These are phyloP conservation scores for Macrocystidia cucumis DNA, from an alignment of 1,284 basidiomycete species.

Conservation along the genomic window DNA sequence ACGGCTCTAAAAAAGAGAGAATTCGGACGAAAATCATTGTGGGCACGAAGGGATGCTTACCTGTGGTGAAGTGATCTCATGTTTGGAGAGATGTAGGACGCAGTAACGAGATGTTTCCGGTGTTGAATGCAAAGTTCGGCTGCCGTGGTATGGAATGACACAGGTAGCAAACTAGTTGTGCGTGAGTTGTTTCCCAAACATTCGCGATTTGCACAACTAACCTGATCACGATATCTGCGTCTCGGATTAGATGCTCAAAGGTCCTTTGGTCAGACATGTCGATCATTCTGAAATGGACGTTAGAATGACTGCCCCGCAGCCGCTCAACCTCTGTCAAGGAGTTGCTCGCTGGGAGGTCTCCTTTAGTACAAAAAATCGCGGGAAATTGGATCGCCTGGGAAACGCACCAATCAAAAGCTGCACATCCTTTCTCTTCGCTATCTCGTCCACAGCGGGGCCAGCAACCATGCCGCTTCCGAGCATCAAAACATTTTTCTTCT, in stretches of 20 bases:
- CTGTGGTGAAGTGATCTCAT: conserved; percentile 66
- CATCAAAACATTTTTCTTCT: conserved; percentile 70
- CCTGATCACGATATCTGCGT: conserved; percentile 39
- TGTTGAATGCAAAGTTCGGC: conserved; percentile 75
- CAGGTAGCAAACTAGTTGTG: conserved; percentile 65
- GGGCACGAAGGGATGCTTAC: conserved; percentile 31
- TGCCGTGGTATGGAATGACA: conserved; percentile 66
- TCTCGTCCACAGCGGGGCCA: conserved; percentile 73
- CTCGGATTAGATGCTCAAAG: conserved; percentile 45
- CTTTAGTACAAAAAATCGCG: not conserved
- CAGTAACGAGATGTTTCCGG: conserved; percentile 81
- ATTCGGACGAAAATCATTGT: conserved; percentile 1
- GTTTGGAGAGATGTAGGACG: conserved; percentile 82
- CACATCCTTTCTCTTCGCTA: conserved; percentile 51
- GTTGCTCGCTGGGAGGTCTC: conserved; percentile 57
- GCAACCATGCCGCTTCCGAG: conserved; percentile 92
- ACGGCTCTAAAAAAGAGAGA: conserved; percentile 42
- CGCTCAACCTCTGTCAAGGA: conserved; percentile 50
- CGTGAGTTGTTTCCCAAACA: conserved; percentile 2
- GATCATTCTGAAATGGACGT: conserved; percentile 53
- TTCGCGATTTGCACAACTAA: conserved; percentile 13
- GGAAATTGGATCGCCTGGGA: conserved; percentile 1
- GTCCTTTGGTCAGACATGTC: conserved; percentile 52
- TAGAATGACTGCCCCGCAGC: conserved; percentile 44
- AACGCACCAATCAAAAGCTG: conserved; percentile 69